Base-by-base conservation (phyloP, 306 rosid species). In the Mimosa bimucronata region DNA sequence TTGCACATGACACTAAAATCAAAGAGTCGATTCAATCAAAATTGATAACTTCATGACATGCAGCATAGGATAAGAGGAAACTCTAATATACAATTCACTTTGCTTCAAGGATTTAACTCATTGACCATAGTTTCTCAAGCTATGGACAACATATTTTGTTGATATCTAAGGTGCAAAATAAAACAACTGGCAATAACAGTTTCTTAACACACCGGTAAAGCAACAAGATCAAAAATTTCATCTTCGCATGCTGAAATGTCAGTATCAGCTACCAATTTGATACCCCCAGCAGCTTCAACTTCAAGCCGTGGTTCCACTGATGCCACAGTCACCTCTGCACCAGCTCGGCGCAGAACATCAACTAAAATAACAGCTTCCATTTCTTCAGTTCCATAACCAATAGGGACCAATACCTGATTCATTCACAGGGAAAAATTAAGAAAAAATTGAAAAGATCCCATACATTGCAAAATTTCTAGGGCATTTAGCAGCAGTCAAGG, bases 371-470 rank as follows among this genome's bases (percentile, higher is more conserved):
- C 97, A 44, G 97, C 98, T 85, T 95, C 98, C 97, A 95, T 95
- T 84, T 95, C 98, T 75, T 95, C 98, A 3, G 98, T 91, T 38
- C 98, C 98, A 82, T 75, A 86, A 29, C 97, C 98, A 45, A 95
- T 88, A 44, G 98, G 98, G 50, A 95, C 92, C 66, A 95, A 85
- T 67, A 92, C 98, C 92, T 90, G 82, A 69, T 25, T 74, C 10
- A 48, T 6, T 12, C 21, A 38, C 71, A 48, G 7, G 25, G 42
- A 19, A 45, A 38, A 38, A 52, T n/a, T 52, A 4, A 73, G 10
- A 10, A 23, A 3, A 19, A 28, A 18, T 12, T 16, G n/a, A 19
- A 42, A 5, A 69, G 2, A 6, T 11, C 52, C 53, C 11, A 71
- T 46, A 28, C 1, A 4, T 9, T 0, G 28, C 6, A 26, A 7